Percentiles rank a stretch among this genome's conserved stretches.
These are phyloP conservation scores for Dictyostelium capitatum DNA, from an alignment of 78 protist species.

Conservation along the genomic window DNA sequence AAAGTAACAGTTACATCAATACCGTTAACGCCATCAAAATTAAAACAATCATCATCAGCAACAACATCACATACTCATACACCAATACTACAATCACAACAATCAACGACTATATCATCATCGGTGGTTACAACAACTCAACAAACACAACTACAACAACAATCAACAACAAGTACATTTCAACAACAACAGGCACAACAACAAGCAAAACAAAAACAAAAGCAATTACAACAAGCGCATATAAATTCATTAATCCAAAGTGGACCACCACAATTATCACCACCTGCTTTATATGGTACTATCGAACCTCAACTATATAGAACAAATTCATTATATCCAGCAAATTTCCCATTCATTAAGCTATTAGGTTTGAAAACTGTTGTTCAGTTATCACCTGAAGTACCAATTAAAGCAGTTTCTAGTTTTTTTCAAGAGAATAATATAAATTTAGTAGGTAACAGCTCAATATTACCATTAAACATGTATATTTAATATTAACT, in stretches of 20 bases:
- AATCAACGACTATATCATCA: not conserved
- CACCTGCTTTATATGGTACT: slow-evolving; percentile 75
- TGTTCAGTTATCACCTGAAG: slow-evolving; percentile 89
- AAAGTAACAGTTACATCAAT: not conserved
- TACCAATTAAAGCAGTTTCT: slow-evolving; percentile 83
- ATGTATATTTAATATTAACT: not conserved
- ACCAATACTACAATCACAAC: not conserved
- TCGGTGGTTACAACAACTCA: not conserved
- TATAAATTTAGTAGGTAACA: slow-evolving; percentile 74
- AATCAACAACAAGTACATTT: not conserved
- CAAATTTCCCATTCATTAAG: slow-evolving; percentile 84
- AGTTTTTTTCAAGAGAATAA: slow-evolving; percentile 84
- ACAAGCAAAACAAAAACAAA: slow-evolving; percentile 14
- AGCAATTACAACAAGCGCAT: not conserved
- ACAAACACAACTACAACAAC: not conserved
- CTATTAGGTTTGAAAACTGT: slow-evolving; percentile 81
- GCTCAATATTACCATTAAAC: not conserved
- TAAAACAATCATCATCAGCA: not conserved
- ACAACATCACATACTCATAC: not conserved
- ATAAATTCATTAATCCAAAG: slow-evolving; percentile 34
- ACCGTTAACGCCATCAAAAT: slow-evolving; percentile 2
- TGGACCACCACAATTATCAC: slow-evolving; percentile 76
- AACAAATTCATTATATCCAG: slow-evolving; percentile 78
- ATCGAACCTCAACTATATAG: slow-evolving; percentile 80
- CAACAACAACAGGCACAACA: slow-evolving; percentile 12